Conservation (phyloP, 768 basidiomycete genomes). For the Austroboletus festivus region DNA sequence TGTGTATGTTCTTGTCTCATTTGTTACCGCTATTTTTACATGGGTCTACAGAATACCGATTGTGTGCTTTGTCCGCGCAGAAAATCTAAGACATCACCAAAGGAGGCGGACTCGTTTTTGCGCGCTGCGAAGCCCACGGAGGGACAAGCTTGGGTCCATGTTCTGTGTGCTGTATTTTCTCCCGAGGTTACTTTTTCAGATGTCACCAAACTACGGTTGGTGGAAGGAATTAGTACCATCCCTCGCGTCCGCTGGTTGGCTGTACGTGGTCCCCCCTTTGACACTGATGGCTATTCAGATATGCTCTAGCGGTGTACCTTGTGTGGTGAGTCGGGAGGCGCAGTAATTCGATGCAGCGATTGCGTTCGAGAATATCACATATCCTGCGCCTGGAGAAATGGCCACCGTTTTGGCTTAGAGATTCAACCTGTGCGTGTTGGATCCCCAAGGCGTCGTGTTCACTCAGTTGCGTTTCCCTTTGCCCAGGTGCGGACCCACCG, state of each 20-base stretch:
- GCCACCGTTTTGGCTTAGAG: constrained; percentile 90
- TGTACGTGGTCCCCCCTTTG: constrained; percentile 42
- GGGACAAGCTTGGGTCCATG: constrained; percentile 89
- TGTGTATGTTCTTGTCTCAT: constrained; percentile 33
- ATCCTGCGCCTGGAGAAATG: constrained; percentile 85
- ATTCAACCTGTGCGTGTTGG: constrained; percentile 66
- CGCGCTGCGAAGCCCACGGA: constrained; percentile 87
- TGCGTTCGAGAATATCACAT: constrained; percentile 81
- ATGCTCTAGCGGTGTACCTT: constrained; percentile 63
- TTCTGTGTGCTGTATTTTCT: constrained; percentile 84
- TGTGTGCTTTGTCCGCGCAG: constrained; percentile 80
- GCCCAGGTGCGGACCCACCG: constrained; percentile 73
- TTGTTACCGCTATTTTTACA: constrained; percentile 1
- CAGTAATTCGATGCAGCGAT: constrained; percentile 79
- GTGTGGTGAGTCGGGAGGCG: constrained; percentile 71
- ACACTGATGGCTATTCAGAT: constrained; percentile 7
- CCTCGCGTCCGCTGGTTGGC: constrained; percentile 67
- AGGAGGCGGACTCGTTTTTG: constrained; percentile 61
- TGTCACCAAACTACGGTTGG: constrained; percentile 64
- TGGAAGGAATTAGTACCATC: constrained; percentile 82
- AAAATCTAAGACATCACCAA: constrained; percentile 35
- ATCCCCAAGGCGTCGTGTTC: too few species aligned
- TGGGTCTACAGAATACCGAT: constrained; percentile 57
- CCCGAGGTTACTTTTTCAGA: constrained; percentile 85
- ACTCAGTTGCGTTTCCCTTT: background rate